Conservation (phyloP, 2,329 filamentous ascomycete species). For the Cytospora mali region DNA sequence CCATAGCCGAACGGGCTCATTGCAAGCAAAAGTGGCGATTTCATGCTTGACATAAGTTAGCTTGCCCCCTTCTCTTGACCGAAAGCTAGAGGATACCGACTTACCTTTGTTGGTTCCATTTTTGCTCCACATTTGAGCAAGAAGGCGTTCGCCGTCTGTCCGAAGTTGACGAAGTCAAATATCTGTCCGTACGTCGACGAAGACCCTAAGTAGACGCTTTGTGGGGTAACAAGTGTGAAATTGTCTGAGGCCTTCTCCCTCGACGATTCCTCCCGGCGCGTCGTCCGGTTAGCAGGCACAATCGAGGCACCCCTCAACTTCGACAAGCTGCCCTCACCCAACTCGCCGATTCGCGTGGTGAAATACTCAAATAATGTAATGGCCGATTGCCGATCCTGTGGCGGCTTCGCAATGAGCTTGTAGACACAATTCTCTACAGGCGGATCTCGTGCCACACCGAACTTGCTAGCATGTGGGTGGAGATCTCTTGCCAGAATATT, state of each 20-base stretch:
- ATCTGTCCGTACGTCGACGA: slow-evolving; percentile 77
- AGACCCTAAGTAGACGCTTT: slow-evolving; percentile 77
- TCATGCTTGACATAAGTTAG: slow-evolving; percentile 56
- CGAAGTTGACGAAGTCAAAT: slow-evolving; percentile 97
- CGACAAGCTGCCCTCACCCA: slow-evolving; percentile 62
- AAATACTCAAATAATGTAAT: slow-evolving; percentile 81
- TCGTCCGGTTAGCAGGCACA: slow-evolving; percentile 61
- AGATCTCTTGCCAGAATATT: slow-evolving; percentile 75
- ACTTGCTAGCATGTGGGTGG: slow-evolving; percentile 78
- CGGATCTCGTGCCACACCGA: slow-evolving; percentile 84
- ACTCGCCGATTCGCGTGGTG: slow-evolving; percentile 72
- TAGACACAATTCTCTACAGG: slow-evolving; percentile 76
- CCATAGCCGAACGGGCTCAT: slow-evolving; percentile 80
- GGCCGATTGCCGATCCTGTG: slow-evolving; percentile 67
- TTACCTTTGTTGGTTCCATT: slow-evolving; percentile 73
- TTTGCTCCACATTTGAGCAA: slow-evolving; percentile 88
- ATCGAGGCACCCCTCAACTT: slow-evolving; percentile 68
- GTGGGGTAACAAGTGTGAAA: slow-evolving; percentile 65
- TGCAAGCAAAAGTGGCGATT: slow-evolving; percentile 80
- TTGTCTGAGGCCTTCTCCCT: slow-evolving; percentile 44
- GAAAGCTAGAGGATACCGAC: not conserved
- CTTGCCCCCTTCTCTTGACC: not conserved
- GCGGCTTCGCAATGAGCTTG: slow-evolving; percentile 71
- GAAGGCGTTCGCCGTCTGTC: slow-evolving; percentile 83
- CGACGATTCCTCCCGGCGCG: slow-evolving; percentile 35